A percentile compares a stretch with the other conserved stretches of the same genome.
Conservation (phyloP, 306 rosid species). For the Prinsepia uniflora region DNA sequence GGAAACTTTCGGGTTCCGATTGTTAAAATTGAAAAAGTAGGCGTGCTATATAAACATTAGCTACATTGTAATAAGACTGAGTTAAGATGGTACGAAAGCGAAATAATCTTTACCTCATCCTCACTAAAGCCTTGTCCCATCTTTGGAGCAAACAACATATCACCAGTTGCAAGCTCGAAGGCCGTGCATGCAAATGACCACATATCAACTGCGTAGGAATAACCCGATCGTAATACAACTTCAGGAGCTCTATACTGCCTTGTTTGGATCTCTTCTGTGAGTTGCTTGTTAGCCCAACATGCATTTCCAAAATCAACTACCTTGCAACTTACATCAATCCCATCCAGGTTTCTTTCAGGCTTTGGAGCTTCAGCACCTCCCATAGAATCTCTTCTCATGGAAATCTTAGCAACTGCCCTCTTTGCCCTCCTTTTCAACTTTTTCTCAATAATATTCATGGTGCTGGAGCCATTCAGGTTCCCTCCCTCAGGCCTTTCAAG, state of each 20-base stretch:
- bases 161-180: slow-evolving; percentile 96
- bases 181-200: slow-evolving; percentile 96
- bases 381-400: slow-evolving; percentile 65
- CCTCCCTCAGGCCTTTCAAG: slow-evolving; percentile 90
- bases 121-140: slow-evolving; percentile 76
- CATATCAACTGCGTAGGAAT: slow-evolving; percentile 82
- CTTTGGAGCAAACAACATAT: slow-evolving; percentile 87
- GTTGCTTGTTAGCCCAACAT: slow-evolving; percentile 72
- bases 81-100: background rate
- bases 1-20: background rate
- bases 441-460: slow-evolving; percentile 69
- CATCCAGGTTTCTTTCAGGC: slow-evolving; percentile 56
- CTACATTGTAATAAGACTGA: background rate
- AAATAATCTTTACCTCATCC: slow-evolving; percentile 73
- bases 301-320: slow-evolving; percentile 96
- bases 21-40: background rate
- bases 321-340: slow-evolving; percentile 79
- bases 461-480: slow-evolving; percentile 54
- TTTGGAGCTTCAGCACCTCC: slow-evolving; percentile 56
- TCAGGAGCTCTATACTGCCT: slow-evolving; percentile 98
- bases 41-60: background rate
- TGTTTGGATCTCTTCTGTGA: slow-evolving; percentile 83
- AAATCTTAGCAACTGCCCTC: slow-evolving; percentile 89
- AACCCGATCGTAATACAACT: slow-evolving; percentile 74
- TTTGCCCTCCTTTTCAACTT: slow-evolving; percentile 80